Conservation (phyloP, 192 early-diverging fungal species). For the Glomus cerebriforme region DNA sequence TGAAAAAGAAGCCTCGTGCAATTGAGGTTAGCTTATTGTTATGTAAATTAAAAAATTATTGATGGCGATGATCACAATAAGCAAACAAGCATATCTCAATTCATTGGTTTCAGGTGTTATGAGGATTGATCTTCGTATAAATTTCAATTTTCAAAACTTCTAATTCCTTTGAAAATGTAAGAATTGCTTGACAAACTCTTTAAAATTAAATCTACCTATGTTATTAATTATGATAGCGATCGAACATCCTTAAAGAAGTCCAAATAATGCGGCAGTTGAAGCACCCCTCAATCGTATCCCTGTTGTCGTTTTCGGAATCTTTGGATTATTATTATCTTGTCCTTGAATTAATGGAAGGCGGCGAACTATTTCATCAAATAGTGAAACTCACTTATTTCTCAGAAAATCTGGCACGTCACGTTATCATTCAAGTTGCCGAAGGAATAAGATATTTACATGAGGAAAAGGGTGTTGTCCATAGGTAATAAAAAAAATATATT, state of each 20-base stretch:
- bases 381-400: slow-evolving; percentile 81
- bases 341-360: slow-evolving; percentile 83
- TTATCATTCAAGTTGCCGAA: slow-evolving; percentile 85
- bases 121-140: neutral
- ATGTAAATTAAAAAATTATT: neutral
- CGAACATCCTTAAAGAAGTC: slow-evolving; percentile 86
- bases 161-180: no score
- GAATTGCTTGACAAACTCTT: no score
- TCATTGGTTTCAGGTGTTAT: neutral
- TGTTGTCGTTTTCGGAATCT: slow-evolving; percentile 78
- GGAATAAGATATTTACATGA: slow-evolving; percentile 85
- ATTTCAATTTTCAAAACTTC: neutral
- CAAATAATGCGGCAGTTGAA: slow-evolving; percentile 79
- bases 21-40: slow-evolving; percentile 44
- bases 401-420: slow-evolving; percentile 75
- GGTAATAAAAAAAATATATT: no score
- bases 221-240: slow-evolving; percentile 50
- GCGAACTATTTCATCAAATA: slow-evolving; percentile 89
- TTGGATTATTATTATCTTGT: slow-evolving; percentile 75
- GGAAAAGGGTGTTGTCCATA: slow-evolving; percentile 78
- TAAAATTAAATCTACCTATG: no score
- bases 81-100: neutral
- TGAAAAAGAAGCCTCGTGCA: slow-evolving; percentile 50
- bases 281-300: slow-evolving; percentile 74
- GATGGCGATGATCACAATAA: neutral